Base-by-base conservation (phyloP, 2,329 filamentous ascomycete genomes). In the Pseudocercospora crystallina region DNA sequence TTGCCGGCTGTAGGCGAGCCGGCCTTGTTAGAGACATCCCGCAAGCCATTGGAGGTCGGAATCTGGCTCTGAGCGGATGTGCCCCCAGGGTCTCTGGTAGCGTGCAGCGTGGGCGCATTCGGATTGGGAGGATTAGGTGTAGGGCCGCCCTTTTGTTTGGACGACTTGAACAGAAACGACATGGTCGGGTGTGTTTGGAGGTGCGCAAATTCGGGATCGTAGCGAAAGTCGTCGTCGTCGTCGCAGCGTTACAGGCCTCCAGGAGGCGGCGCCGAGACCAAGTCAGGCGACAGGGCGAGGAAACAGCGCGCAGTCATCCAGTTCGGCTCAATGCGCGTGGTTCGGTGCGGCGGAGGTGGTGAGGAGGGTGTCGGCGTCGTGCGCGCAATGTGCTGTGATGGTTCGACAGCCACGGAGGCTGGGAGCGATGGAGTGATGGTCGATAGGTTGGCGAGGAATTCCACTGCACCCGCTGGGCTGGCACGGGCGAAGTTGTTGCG, bases 1-100 rank as follows among this genome's bases (percentile, higher is more conserved):
- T 89, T 86, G 5, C 87, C 88, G 43, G 86, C 82, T 51, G 86
- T 83, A 2, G 80, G 73, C 29, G 61, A 64, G 41, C 49, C 58
- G 2, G 65, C 57, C 43, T 66, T 67, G 36, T 47, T 49, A 45
- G 47, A 51, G 49, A 46, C 56, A 48, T 57, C 57, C 17, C 52
- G 49, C 20, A 62, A 53, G 47, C 76, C 78, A 70, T 81, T 82
- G 35, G 74, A 64, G 36, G 71, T 69, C 2, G 75, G 69, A 45
- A 74, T 69, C 46, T 76, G 69, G 35, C 51, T 53, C 11, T 39
- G 44, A 35, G 74, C 69, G 7, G 40, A 32, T n/a, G 56, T 39
- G 42, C 65, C 49, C 20, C 3, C 20, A 5, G 54, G 54, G 65
- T 83, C 79, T 39, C 80, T 79, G 14, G 78, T 80, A 44, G 78